Percentiles rank a stretch among this genome's conserved stretches.
Conservation (phyloP, 192 early-diverging fungal species). For the Coemansia sp. region DNA sequence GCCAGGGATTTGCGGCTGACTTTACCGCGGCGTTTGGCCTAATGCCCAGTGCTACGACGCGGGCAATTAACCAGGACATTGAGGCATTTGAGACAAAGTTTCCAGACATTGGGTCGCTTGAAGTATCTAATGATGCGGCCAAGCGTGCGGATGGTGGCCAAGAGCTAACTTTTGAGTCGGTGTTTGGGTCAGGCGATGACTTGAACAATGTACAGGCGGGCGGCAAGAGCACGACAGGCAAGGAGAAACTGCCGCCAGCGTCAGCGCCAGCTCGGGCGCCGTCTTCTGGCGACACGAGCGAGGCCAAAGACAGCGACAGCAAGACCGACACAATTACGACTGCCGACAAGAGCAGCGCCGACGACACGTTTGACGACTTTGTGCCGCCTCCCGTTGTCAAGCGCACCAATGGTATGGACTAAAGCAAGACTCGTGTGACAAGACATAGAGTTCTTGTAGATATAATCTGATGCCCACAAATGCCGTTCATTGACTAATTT, state of each 20-base stretch:
- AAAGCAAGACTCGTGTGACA: neutral
- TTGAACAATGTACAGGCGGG: neutral
- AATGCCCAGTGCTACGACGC: constrained; percentile 22
- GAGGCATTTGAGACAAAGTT: constrained; percentile 48
- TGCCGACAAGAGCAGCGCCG: constrained; percentile 4
- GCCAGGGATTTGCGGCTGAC: constrained; percentile 35
- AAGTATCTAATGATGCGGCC: neutral
- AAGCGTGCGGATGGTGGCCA: constrained; percentile 10
- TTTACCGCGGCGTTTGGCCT: constrained; percentile 44
- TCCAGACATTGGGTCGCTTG: constrained; percentile 42
- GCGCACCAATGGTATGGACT: constrained; percentile 52
- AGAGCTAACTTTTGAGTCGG: constrained; percentile 51
- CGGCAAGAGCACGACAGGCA: neutral
- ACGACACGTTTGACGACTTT: constrained; percentile 26
- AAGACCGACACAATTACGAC: neutral
- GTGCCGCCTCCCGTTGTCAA: constrained; percentile 54
- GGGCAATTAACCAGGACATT: constrained; percentile 43
- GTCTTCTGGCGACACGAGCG: neutral
- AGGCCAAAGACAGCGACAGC: constrained; percentile 4
- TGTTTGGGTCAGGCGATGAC: constrained; percentile 39
- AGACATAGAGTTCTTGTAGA: neutral
- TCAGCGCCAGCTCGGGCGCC: constrained; percentile 1
- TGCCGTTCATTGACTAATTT: neutral
- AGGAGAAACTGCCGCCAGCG: neutral
- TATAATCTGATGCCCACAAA: neutral